Evolutionary conservation across 2,329 filamentous ascomycete species (phyloP), one percentile per base, ranked within the genome.

Genomic region (Sordariomycetes sp.): DNA sequence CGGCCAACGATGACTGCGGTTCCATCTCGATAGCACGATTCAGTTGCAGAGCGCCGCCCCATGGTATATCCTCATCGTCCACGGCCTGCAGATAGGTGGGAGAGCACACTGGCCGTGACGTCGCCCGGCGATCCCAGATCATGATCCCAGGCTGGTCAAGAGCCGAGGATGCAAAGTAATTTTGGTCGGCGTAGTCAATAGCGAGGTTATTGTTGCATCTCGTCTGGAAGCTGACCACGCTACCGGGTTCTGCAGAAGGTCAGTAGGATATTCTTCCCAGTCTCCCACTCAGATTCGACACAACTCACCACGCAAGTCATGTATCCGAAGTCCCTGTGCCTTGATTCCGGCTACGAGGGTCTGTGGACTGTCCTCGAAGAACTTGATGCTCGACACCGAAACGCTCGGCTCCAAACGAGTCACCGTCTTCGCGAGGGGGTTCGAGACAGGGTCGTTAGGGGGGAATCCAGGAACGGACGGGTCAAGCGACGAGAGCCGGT

Each of bases 81-180:
- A 85, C 72, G 2, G 82, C 80, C 32, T 82, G 76, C 16, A 78
- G 64, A 62, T 87, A 87, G 16, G 73, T 70, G 14, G 76, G 70
- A 12, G 81, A 83, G 10, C 79, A 78, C 12, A 78, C 69, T 1
- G 76, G 71, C 12, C 80, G 77, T 22, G 74, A 75, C 14, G 76
- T 78, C n/a, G 79, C 80, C 51, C 89, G 84, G 28, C 86, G 82
- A 67, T 93, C 89, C 89, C 89, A 93, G 35, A 93, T 79, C 68
- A 87, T 85, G 56, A 93, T 78, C 8, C 84, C 83, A 0, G 89
- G 86, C 55, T 89, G 85, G 60, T 89, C 88, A 14, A 89, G 74
- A 2, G 87, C 86, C 16, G 88, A 90, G 1, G 89, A 92, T 1
- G 89, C 85, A 72, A 94, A 93, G 70, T 91, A 93, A 64, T 94